Base-by-base conservation (phyloP, 2,329 filamentous ascomycete genomes). In the Dichotomopilus funicola region DNA sequence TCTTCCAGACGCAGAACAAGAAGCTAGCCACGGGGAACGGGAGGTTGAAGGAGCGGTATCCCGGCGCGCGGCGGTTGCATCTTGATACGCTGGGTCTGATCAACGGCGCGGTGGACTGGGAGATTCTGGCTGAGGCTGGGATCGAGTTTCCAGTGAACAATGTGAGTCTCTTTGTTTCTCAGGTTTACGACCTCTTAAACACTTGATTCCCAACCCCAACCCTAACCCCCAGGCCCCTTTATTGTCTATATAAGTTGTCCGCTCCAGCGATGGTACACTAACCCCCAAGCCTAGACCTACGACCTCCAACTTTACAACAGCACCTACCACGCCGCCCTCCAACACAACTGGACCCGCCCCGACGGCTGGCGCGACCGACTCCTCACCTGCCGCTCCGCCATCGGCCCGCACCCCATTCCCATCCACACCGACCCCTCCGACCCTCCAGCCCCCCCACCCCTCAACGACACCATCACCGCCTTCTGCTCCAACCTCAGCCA, bases 1-100 rank as follows among this genome's bases (percentile, higher is more conserved):
- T 53, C 38, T 53, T 53, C 31, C 45, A 53, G 37, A n/a, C 48
- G 38, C 51, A 53, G 51, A 53, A 53, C 51, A 38, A 48, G 51
- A 13, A 19, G 31, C 42, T 53, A 8, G 43, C 43, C n/a, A 27
- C 19, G 19, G 19, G 19, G 19, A 48, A 53, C 43, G 51, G 51
- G 12, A 47, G 12, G 2, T 7, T 41, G 12, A 13, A 41, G 5
- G 40, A 13, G 40, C 3, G 40, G 11, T n/a, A 36, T 10, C 31
- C 41, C 1, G 41, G 42, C 1, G 50, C 35, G 13, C 50, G 7
- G 13, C 42, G 6, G 7, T 36, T 53, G 31, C 51, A 41, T 3
- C 44, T 53, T 33, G 51, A 48, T 37, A 53, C 51, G n/a, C 51
- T 53, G 7, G 51, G 51, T 8, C 35, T 53, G n/a, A 37, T 53